A percentile compares a stretch with the other conserved stretches of the same genome.
Evolutionary conservation across 192 early-diverging fungal genomes (phyloP).

Genomic region (Cetraspora pellucida): DNA sequence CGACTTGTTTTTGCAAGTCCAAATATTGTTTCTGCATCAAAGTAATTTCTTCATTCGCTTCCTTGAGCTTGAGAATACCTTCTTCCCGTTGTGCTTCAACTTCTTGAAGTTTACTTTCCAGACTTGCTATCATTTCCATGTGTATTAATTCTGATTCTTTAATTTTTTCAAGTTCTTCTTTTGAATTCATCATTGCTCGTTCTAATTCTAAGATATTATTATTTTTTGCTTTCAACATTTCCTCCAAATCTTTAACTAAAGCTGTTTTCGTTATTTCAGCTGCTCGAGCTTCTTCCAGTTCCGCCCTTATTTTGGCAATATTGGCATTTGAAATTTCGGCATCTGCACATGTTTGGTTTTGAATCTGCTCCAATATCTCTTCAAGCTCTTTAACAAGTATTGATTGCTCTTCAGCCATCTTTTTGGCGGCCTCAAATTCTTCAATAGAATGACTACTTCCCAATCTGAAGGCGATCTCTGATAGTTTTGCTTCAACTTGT

Average conservation of each 20-base stretch:
- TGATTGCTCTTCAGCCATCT: too few relatives aligned
- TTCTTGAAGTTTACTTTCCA: slow-evolving; percentile 19
- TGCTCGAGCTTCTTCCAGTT: too few relatives aligned
- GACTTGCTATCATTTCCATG: neutral
- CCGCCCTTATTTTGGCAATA: too few relatives aligned
- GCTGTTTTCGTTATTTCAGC: too few relatives aligned
- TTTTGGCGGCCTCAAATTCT: neutral
- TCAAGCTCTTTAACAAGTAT: too few relatives aligned
- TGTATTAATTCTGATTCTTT: neutral
- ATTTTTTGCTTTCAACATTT: too few relatives aligned
- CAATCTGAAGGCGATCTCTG: neutral
- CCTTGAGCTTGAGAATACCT: neutral
- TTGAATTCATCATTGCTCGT: neutral
- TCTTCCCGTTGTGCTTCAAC: neutral
- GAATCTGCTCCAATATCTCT: too few relatives aligned
- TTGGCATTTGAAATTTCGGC: too few relatives aligned
- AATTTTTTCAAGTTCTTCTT: slow-evolving; percentile 15
- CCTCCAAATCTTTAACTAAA: too few relatives aligned
- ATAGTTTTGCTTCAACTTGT: slow-evolving; percentile 9
- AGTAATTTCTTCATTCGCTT: slow-evolving; percentile 8
- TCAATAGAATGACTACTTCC: neutral
- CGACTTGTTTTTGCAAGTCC: slow-evolving; percentile 15
- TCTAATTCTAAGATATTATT: too few relatives aligned
- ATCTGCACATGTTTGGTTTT: too few relatives aligned
- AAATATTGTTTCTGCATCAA: neutral